Evolutionary conservation across 257 asterid species (phyloP).

Genomic region (Lavandula angustifolia): DNA sequence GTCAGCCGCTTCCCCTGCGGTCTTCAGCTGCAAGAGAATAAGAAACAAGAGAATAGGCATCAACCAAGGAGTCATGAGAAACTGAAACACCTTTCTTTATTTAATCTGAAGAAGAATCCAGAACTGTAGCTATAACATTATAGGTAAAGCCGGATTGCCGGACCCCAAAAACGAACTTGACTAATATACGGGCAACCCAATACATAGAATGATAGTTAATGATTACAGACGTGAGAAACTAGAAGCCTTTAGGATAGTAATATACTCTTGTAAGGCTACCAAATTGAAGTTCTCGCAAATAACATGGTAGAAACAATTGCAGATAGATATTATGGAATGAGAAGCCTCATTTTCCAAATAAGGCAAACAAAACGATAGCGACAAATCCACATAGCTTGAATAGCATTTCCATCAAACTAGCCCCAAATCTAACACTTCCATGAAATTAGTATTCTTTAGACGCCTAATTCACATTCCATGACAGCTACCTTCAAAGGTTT

Average conservation of each 20-base stretch:
- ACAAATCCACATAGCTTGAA: neutral
- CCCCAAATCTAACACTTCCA: slow-evolving; percentile 5
- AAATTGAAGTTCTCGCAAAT: neutral
- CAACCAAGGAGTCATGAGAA: neutral
- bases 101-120: neutral
- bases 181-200: neutral
- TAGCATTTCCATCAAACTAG: slow-evolving; percentile 20
- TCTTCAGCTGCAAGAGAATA: slow-evolving; percentile 65
- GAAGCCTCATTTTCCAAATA: neutral
- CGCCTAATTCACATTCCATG: slow-evolving; percentile 7
- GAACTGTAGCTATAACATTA: slow-evolving; percentile 2
- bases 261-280: no score
- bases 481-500: neutral
- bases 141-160: neutral
- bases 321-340: neutral
- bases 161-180: neutral
- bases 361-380: neutral
- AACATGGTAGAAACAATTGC: neutral
- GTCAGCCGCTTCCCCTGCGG: slow-evolving; percentile 67
- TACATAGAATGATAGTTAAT: neutral
- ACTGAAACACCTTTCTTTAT: no score
- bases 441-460: neutral
- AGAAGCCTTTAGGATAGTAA: neutral
- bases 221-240: neutral
- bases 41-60: slow-evolving; percentile 1